These are phyloP conservation scores for Noccaea caerulescens DNA, from an alignment of 345 rosid genomes.

Conservation along the genomic window DNA sequence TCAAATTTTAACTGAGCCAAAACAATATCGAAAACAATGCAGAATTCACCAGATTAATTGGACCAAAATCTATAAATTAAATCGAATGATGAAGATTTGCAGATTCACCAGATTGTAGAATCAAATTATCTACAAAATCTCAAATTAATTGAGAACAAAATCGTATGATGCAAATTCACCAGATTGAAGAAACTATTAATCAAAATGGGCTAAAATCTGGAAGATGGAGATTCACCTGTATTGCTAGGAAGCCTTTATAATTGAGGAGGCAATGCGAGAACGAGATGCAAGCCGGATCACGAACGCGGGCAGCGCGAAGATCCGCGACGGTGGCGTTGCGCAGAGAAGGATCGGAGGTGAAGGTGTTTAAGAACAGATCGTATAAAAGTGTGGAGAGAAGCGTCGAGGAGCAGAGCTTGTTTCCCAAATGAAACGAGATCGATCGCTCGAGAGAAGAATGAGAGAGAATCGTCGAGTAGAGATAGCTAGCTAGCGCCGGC, in stretches of 20 bases:
- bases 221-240: constrained; percentile 60
- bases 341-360: constrained; percentile 74
- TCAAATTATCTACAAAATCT: background rate
- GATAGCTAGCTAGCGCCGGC: constrained; percentile 95
- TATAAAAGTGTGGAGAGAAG: constrained; percentile 91
- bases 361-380: constrained; percentile 85
- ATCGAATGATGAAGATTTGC: background rate
- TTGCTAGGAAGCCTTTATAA: constrained; percentile 93
- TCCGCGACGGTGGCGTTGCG: constrained; percentile 91
- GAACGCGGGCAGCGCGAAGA: constrained; percentile 79
- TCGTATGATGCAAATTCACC: background rate
- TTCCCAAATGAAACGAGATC: constrained; percentile 85
- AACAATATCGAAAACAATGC: background rate
- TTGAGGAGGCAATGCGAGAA: constrained; percentile 97
- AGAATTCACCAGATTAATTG: background rate
- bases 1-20: background rate
- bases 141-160: background rate
- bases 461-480: constrained; percentile 91
- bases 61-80: background rate
- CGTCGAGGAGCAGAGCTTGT: constrained; percentile 97
- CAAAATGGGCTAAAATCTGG: background rate
- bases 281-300: constrained; percentile 96
- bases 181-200: constrained; percentile 1
- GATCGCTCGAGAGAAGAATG: constrained; percentile 91
- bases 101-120: background rate